Evolutionary conservation across 306 rosid genomes (phyloP).

Genomic region (Vigna mungo): DNA sequence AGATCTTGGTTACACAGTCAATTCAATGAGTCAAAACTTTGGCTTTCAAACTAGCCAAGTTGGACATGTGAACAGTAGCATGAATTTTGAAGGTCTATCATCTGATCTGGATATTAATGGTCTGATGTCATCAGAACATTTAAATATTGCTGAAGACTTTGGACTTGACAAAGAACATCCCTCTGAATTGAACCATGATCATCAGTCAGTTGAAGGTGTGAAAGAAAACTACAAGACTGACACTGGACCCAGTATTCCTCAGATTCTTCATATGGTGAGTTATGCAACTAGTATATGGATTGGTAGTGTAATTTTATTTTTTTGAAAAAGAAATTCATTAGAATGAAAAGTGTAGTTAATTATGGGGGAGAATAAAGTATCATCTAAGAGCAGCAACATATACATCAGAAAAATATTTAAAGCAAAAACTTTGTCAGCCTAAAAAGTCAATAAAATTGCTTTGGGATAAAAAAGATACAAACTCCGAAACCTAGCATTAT

Average conservation of each 20-base stretch:
- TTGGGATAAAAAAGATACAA: constrained; percentile 20
- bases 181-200: constrained; percentile 58
- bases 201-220: constrained; percentile 54
- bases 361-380: constrained; percentile 34
- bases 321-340: neutral
- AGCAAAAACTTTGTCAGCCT: constrained; percentile 15
- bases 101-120: constrained; percentile 62
- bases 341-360: neutral
- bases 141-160: constrained; percentile 58
- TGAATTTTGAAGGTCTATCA: constrained; percentile 63
- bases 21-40: constrained; percentile 58
- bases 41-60: constrained; percentile 60
- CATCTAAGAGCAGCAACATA: constrained; percentile 22
- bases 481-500: neutral
- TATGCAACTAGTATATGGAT: constrained; percentile 30
- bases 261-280: constrained; percentile 92
- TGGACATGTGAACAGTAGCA: constrained; percentile 59
- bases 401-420: constrained; percentile 21
- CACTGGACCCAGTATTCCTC: constrained; percentile 85
- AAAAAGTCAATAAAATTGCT: constrained; percentile 13
- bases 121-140: constrained; percentile 57
- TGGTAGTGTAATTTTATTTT: neutral
- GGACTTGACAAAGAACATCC: constrained; percentile 58
- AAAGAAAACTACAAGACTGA: constrained; percentile 59
- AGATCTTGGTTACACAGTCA: constrained; percentile 50